phyloP scores from a whole-genome alignment of 163 green algal species.

The Volvox carteri region DNA sequence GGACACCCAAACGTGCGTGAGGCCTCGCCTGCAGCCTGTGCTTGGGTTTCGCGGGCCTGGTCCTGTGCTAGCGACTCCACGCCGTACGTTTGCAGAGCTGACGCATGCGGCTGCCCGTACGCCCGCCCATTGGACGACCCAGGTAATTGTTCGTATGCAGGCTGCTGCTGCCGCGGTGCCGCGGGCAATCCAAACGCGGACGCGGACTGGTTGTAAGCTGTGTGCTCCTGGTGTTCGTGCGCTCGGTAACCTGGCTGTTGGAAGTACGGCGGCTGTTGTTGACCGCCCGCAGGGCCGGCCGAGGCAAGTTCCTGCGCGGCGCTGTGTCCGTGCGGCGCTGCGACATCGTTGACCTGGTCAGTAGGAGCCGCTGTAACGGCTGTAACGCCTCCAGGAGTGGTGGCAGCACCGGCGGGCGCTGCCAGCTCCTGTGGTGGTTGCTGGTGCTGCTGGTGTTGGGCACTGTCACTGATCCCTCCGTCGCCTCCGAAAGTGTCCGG shows the following conservation, averaged over 20 bases:
- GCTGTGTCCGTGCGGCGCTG: not conserved
- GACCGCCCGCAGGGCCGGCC: not conserved
- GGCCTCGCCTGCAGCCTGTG: not conserved
- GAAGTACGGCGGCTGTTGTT: not conserved
- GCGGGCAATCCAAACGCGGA: not conserved
- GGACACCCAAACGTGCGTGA: too few species aligned
- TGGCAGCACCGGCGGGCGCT: not conserved
- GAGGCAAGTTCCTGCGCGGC: not conserved
- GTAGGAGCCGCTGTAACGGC: too few species aligned
- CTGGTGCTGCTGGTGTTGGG: conserved; percentile 3
- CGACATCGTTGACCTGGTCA: too few species aligned
- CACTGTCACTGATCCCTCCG: not conserved
- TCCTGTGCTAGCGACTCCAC: not conserved
- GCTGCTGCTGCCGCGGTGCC: conserved; percentile 3
- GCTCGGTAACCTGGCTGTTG: conserved; percentile 14
- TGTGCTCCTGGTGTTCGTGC: not conserved
- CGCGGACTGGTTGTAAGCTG: not conserved
- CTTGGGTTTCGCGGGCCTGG: not conserved
- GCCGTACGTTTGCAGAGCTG: not conserved
- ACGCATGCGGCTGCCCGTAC: conserved; percentile 5
- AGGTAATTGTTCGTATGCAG: not conserved
- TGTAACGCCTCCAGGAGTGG: not conserved
- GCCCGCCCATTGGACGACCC: not conserved
- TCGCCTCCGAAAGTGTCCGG: not conserved
- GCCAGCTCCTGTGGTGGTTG: not conserved